These are phyloP conservation scores for Globisporangium nagaii DNA, from an alignment of 352 stramenopile genomes.

Conservation along the genomic window DNA sequence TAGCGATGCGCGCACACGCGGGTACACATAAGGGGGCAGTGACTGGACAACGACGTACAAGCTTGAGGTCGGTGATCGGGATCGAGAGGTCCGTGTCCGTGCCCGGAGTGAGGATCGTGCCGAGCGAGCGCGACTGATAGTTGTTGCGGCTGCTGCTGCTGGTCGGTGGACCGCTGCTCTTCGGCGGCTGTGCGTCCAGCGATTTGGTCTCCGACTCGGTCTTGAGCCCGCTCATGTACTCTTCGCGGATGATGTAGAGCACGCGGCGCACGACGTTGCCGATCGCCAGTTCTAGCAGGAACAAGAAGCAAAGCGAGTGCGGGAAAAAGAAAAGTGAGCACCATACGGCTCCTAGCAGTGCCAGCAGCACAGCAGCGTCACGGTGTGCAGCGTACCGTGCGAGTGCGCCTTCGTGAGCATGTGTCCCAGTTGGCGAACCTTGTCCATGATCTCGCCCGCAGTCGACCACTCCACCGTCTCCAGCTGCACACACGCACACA, in stretches of 20 bases:
- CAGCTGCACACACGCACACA: slow-evolving; percentile 24
- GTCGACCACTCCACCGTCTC: slow-evolving; percentile 78
- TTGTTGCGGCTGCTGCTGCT: slow-evolving; percentile 36
- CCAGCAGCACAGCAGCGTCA: not conserved
- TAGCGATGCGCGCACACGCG: too few species aligned
- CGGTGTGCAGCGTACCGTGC: slow-evolving; percentile 25
- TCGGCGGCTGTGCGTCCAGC: slow-evolving; percentile 1
- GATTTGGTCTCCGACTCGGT: slow-evolving; percentile 18
- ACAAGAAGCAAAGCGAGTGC: not conserved
- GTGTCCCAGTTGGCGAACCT: slow-evolving; percentile 70
- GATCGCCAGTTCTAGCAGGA: slow-evolving; percentile 64
- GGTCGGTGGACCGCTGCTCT: not conserved
- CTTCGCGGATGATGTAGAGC: slow-evolving; percentile 87
- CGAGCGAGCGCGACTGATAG: slow-evolving; percentile 68
- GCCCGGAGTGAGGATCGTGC: slow-evolving; percentile 74
- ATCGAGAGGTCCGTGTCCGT: slow-evolving; percentile 80
- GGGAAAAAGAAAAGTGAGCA: not conserved
- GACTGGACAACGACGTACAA: slow-evolving; percentile 23
- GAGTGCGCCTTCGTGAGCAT: slow-evolving; percentile 81
- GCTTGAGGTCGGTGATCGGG: slow-evolving; percentile 77
- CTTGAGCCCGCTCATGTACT: slow-evolving; percentile 76
- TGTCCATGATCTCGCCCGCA: slow-evolving; percentile 78
- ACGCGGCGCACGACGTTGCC: slow-evolving; percentile 88
- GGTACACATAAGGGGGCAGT: too few species aligned
- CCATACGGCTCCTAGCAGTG: not conserved